Percentiles rank a stretch among this genome's conserved stretches.
Conservation (phyloP, 257 asterid species). For the Eustoma russellianum region DNA sequence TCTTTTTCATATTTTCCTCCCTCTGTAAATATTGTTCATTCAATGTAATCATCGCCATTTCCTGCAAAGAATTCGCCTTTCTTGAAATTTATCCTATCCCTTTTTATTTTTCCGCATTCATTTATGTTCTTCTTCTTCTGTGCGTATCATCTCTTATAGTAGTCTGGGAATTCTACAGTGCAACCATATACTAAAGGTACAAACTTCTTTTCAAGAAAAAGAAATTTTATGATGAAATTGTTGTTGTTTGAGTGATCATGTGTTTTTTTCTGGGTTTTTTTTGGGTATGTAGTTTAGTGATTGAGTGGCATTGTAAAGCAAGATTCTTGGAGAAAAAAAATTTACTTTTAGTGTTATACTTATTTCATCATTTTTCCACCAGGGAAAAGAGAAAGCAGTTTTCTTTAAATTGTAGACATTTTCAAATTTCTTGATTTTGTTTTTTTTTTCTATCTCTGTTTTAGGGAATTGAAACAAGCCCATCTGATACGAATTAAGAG, state of each 20-base stretch:
- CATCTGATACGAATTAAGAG: not conserved
- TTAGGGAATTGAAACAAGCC: constrained; percentile 1
- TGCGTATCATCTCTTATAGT: no score
- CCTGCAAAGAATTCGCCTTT: constrained; percentile 40
- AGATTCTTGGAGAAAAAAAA: no score
- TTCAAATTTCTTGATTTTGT: not conserved
- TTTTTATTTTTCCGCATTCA: not conserved
- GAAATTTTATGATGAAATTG: not conserved
- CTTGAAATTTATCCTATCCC: not conserved
- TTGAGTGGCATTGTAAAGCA: not conserved
- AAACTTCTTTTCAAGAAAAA: no score
- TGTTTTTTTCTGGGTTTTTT: not conserved
- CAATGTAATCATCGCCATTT: constrained; percentile 50
- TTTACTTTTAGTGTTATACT: not conserved
- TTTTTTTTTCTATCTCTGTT: not conserved
- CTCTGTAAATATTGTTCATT: not conserved
- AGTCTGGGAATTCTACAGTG: no score
- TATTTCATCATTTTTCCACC: no score
- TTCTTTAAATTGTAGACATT: not conserved
- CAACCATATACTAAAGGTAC: no score
- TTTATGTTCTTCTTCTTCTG: not conserved
- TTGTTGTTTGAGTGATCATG: not conserved
- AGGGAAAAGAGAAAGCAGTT: no score
- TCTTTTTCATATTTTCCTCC: constrained; percentile 17
- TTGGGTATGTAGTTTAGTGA: not conserved